These are phyloP conservation scores for Caryopteris hybrid DNA, from an alignment of 305 asterid species.

Conservation along the genomic window DNA sequence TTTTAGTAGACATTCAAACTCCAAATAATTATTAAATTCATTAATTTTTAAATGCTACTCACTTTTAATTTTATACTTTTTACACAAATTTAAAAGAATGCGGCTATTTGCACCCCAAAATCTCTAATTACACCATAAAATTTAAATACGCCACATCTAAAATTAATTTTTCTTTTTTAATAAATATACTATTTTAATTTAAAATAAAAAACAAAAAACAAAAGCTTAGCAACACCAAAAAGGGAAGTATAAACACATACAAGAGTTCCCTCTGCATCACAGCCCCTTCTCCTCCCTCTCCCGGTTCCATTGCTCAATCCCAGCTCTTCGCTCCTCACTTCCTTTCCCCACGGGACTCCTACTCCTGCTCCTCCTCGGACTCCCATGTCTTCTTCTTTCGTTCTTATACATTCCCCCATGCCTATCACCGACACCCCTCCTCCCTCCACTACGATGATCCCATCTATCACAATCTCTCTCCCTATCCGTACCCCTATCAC, in stretches of 20 bases:
- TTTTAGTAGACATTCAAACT: no score
- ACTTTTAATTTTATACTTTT: no score
- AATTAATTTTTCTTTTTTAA: no score
- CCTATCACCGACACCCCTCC: conserved; percentile 39
- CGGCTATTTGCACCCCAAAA: no score
- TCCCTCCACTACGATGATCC: conserved; percentile 32
- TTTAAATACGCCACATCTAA: no score
- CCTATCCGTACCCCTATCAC: conserved; percentile 27
- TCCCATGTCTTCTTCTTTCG: conserved; percentile 12
- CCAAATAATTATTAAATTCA: no score
- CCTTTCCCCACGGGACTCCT: conserved; percentile 67
- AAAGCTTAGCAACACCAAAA: conserved; percentile 13
- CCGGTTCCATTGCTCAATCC: conserved; percentile 69
- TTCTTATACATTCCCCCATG: conserved; percentile 38
- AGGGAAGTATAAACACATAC: neutral
- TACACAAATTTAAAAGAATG: no score
- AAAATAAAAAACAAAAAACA: no score
- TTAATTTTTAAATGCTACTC: no score
- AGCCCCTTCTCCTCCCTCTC: conserved; percentile 57
- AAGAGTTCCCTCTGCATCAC: conserved; percentile 18
- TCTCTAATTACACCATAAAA: no score
- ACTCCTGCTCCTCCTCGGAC: conserved; percentile 39
- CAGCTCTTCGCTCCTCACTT: conserved; percentile 72
- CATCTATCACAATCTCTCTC: conserved; percentile 38
- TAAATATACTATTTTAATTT: no score